phyloP scores from a whole-genome alignment of 768 basidiomycete genomes.

The Tulasnella calospora region DNA sequence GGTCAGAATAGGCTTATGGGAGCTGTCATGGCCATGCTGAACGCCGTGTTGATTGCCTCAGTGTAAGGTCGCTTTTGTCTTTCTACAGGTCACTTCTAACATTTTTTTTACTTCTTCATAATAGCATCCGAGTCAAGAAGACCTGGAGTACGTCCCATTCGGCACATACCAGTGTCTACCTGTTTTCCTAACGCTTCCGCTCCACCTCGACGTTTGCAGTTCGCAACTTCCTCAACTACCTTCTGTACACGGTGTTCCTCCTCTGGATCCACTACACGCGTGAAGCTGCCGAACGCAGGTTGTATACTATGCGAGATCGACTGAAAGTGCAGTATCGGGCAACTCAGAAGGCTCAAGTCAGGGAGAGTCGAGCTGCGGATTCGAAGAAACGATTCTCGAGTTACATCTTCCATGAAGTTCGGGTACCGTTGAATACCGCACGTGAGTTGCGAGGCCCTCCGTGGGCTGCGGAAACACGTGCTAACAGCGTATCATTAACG shows the following conservation, averaged over 20 bases:
- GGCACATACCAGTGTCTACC: background rate
- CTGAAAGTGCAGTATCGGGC: conserved; percentile 66
- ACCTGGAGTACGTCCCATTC: conserved; percentile 39
- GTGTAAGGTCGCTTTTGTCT: conserved; percentile 26
- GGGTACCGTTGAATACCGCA: conserved; percentile 52
- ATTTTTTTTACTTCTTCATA: background rate
- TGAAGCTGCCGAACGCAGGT: conserved; percentile 60
- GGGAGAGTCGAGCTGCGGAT: conserved; percentile 55
- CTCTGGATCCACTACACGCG: conserved; percentile 52
- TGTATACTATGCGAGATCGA: conserved; percentile 69
- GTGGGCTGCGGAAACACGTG: background rate
- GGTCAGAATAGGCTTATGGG: conserved; percentile 36
- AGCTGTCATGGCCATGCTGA: conserved; percentile 32
- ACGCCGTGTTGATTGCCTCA: conserved; percentile 34
- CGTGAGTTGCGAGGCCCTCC: conserved; percentile 28
- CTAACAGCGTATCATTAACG: background rate
- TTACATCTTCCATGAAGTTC: conserved; percentile 49
- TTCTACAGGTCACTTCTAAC: background rate
- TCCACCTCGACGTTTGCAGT: background rate
- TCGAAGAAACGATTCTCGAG: conserved; percentile 44
- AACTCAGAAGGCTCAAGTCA: conserved; percentile 61
- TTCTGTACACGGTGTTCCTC: conserved; percentile 54
- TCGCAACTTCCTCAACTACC: conserved; percentile 13
- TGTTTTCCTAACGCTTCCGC: background rate
- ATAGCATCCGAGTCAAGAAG: conserved; percentile 17